phyloP scores from a whole-genome alignment of 1,139 yeast genomes.

The Casaregolazyma suthepensis region DNA sequence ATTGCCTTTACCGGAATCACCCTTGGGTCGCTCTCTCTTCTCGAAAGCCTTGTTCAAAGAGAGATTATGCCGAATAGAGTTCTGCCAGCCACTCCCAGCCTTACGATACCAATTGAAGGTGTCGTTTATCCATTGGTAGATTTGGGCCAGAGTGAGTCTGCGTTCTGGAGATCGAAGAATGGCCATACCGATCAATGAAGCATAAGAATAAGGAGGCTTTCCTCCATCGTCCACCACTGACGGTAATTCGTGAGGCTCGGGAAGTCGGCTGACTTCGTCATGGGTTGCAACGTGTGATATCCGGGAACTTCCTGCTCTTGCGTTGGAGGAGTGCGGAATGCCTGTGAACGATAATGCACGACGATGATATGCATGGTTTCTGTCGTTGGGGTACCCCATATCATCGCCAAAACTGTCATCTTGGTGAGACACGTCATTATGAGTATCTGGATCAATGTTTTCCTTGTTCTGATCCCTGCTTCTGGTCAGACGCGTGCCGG shows the following conservation, averaged over 20 bases:
- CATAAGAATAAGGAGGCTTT: slow-evolving; percentile 94
- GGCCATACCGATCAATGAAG: slow-evolving; percentile 90
- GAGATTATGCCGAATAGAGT: slow-evolving; percentile 79
- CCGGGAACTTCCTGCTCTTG: slow-evolving; percentile 11
- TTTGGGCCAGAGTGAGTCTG: slow-evolving; percentile 80
- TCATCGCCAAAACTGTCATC: neutral
- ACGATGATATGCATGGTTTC: neutral
- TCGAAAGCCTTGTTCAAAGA: slow-evolving; percentile 82
- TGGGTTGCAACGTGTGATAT: neutral
- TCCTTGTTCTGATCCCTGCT: slow-evolving; percentile 15
- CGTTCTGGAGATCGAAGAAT: slow-evolving; percentile 78
- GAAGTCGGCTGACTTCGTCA: slow-evolving; percentile 25
- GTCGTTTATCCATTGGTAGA: slow-evolving; percentile 86
- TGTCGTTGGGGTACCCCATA: neutral
- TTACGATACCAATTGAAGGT: slow-evolving; percentile 78
- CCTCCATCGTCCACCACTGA: slow-evolving; percentile 41
- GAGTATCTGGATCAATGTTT: neutral
- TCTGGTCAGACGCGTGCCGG: slow-evolving; percentile 10
- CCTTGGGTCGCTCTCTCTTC: slow-evolving; percentile 87
- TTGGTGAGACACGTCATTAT: neutral
- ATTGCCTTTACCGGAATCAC: slow-evolving; percentile 84
- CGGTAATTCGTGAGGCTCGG: slow-evolving; percentile 39
- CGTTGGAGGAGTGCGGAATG: slow-evolving; percentile 18
- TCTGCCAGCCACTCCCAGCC: slow-evolving; percentile 93
- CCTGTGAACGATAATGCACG: neutral